A percentile compares a stretch with the other conserved stretches of the same genome.
phyloP scores from a whole-genome alignment of 2,329 filamentous ascomycete genomes.

The Neopestalotiopsis clavispora region DNA sequence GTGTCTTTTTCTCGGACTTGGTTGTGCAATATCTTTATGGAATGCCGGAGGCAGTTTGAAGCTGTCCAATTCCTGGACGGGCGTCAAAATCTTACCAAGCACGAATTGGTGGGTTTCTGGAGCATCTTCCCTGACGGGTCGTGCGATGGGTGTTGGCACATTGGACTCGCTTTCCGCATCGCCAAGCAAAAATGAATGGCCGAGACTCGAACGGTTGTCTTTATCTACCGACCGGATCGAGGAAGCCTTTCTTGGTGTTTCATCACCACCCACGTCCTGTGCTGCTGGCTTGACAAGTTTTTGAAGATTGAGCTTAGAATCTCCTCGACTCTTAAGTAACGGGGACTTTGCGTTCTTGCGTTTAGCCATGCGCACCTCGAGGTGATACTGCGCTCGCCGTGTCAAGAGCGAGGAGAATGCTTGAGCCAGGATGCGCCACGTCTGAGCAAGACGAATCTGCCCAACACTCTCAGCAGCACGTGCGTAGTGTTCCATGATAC shows the following conservation, averaged over 20 bases:
- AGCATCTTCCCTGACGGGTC: conserved; percentile 50
- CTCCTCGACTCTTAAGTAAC: conserved; percentile 19
- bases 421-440: conserved; percentile 66
- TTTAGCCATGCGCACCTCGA: conserved; percentile 51
- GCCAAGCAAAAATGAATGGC: conserved; percentile 55
- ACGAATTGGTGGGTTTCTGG: conserved; percentile 26
- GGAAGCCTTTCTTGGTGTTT: conserved; percentile 30
- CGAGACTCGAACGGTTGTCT: conserved; percentile 35
- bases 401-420: conserved; percentile 59
- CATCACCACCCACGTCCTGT: conserved; percentile 24
- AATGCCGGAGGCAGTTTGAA: conserved; percentile 55
- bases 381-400: conserved; percentile 61
- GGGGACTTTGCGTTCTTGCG: conserved; percentile 23
- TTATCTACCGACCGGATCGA: conserved; percentile 40
- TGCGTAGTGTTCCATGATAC: conserved; percentile 62
- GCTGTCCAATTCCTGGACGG: conserved; percentile 55
- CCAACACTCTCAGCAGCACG: conserved; percentile 60
- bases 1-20: conserved; percentile 48
- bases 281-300: conserved; percentile 26
- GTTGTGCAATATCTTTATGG: conserved; percentile 36
- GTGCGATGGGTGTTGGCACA: conserved; percentile 62
- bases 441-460: conserved; percentile 66
- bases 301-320: conserved; percentile 20
- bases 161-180: conserved; percentile 69
- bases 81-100: conserved; percentile 45